Evolutionary conservation across 768 basidiomycete species (phyloP), one percentile per base, ranked within the genome.

Genomic region (Leucogyrophana mollusca): DNA sequence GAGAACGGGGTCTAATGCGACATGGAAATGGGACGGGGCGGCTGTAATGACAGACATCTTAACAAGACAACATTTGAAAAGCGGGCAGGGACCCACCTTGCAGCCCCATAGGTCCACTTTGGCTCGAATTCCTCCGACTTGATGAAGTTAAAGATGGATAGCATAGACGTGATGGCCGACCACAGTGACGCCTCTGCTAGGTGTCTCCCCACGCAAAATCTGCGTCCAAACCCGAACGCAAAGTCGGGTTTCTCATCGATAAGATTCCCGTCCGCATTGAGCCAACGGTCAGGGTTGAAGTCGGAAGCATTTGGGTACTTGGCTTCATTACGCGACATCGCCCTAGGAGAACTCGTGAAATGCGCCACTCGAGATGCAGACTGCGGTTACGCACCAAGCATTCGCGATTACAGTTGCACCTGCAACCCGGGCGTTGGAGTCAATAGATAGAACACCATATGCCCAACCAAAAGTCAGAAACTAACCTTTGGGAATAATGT

Each of bases 221-320:
- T 30, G 6, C 27, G 27, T 6, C 27, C 27, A 6, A 6, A 30
- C 27, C 27, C 27, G 13, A 30, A 30, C 13, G 7, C 27, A 30
- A 30, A 30, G 7, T 7, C 13, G 27, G 27, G 7, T 30, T 6
- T 30, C 6, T 30, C 27, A 30, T 30, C 27, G 13, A 7, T 30
- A 6, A 30, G 13, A 30, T 13, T 13, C 7, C 27, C 27, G 13
- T 13, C 13, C 27, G 27, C 7, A 30, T 6, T 30, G 27, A 30
- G 6, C 7, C 6, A 30, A 7, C 27, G 27, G 7, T 30, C 27
- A 30, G 74, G 75, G 9, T 56, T 50, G 55, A 72, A 76, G 8
- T 39, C 49, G 5, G 60, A 47, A 0, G 74, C 68, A 40, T 73
- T 51, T 0, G 57, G 46, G 43, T 70, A 76, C 10, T 66, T 54